Base-by-base conservation (phyloP, 2,329 filamentous ascomycete species). In the Arthrocladium fulminans region DNA sequence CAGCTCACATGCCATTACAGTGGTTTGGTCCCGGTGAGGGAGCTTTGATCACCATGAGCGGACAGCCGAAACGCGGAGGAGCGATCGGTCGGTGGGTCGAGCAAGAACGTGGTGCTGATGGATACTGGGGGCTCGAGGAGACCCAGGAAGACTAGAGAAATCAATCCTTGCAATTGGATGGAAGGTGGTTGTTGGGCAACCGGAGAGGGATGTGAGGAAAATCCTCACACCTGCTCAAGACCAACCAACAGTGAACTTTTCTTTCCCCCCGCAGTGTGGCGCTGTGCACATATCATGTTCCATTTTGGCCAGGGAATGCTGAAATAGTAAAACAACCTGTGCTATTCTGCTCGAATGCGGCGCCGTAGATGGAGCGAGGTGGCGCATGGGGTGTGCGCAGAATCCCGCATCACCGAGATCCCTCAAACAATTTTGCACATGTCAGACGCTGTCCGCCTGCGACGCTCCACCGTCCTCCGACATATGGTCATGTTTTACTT, bases 11-110 rank as follows among this genome's bases (percentile, higher is more conserved):
- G 13, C 39, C 41, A 10, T 54, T 57, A 50, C 34, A 52, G 10
- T 58, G 56, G 56, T 42, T 54, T 7, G 37, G 45, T 23, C 48
- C 49, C 3, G 47, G 48, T 20, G 51, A 48, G 1, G 27, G 43
- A 24, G 45, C 47, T 34, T 40, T 57, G 29, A 49, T 57, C n/a
- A 48, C 40, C 17, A 58, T 58, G 54, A 49, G 47, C 20, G 43
- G 51, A n/a, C 44, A 40, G 40, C 47, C 42, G 23, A 13, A 46
- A 15, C 19, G 39, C 10, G n/a, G 19, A 24, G 43, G 43, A 13
- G 22, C 29, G 15, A 35, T 45, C n/a, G 43, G 43, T 13, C 43
- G 43, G 8, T 45, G 43, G 43, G 24, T 45, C 9, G 43, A 45
- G 29, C 29, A 10, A 10, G 24, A 17, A 4, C 5, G 13, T 7